Evolutionary conservation across 805 yeast genomes (phyloP).

Genomic region (Zygoascus bituminiphila): DNA sequence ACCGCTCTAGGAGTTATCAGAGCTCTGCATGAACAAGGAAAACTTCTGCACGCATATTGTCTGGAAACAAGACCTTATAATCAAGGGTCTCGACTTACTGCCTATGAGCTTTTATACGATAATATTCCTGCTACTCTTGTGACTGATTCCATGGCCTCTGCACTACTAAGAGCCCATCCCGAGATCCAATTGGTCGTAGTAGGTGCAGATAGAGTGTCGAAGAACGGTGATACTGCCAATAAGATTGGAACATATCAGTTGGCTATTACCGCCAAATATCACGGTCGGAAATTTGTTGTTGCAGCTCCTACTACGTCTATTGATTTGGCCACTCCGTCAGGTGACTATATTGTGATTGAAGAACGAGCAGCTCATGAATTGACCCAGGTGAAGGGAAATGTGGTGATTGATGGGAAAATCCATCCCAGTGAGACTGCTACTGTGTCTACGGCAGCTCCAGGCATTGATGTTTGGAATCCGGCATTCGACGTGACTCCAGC

Average conservation of each 20-base stretch:
- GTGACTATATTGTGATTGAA: conserved; percentile 76
- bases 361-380: conserved; percentile 78
- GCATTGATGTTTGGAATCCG: conserved; percentile 89
- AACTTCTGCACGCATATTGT: conserved; percentile 67
- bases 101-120: conserved; percentile 82
- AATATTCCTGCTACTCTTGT: conserved; percentile 79
- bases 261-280: conserved; percentile 61
- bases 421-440: conserved; percentile 33
- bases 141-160: conserved; percentile 87
- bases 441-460: conserved; percentile 78
- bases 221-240: conserved; percentile 93
- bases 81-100: conserved; percentile 90
- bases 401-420: conserved; percentile 31
- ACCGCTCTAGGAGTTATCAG: conserved; percentile 92
- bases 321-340: conserved; percentile 57
- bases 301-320: conserved; percentile 95
- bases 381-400: conserved; percentile 65
- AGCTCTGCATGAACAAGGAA: conserved; percentile 45
- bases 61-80: conserved; percentile 94
- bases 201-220: conserved; percentile 92
- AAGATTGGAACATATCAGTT: conserved; percentile 93
- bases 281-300: conserved; percentile 72
- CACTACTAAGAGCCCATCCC: conserved; percentile 47
- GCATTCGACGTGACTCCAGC: conserved; percentile 92
- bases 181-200: conserved; percentile 86